Base-by-base conservation (phyloP, 2,329 filamentous ascomycete genomes). In the Sphaerulina musiva region DNA sequence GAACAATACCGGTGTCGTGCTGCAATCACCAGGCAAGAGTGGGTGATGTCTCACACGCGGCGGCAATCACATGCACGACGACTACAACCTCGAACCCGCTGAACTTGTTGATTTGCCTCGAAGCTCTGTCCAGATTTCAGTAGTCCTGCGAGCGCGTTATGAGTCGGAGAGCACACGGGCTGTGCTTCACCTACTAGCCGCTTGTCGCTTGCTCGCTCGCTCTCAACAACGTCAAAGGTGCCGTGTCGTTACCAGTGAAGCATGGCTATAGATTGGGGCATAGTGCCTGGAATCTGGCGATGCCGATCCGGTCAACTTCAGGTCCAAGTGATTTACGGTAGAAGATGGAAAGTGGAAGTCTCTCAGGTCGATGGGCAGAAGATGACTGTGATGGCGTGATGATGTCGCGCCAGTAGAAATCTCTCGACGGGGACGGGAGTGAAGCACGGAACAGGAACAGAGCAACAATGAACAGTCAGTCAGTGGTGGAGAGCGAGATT, bases 41-140 rank as follows among this genome's bases (percentile, higher is more conserved):
- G 6, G 26, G 26, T 29, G 26, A 46, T 56, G 54, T 56, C 54
- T 56, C 46, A 48, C 54, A 56, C 43, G 54, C 54, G 54, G 29
- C 11, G 42, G 42, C 42, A 12, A 29, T 44, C 42, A 44, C 42
- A 44, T 44, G 42, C 42, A 29, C 42, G 23, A 6, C 42, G 17
- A 29, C 23, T 20, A 9, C 42, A 44, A 12, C 20, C 42, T 26
- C 17, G 23, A 44, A 26, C 26, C 42, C 20, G 42, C 8, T 29
- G 17, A 26, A 26, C 20, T 31, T 26, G 42, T 3, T 12, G 17
- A 7, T 26, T 26, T 17, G 11, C 26, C 20, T 5, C 23, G 11
- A 10, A 44, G 42, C 42, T 20, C 42, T 20, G 12, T 12, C 17
- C 42, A 12, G 42, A 44, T 11, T 17, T 20, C 20, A 20, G 20